Base-by-base conservation (phyloP, 1,139 yeast genomes). In the Debaryomyces fabryi region DNA sequence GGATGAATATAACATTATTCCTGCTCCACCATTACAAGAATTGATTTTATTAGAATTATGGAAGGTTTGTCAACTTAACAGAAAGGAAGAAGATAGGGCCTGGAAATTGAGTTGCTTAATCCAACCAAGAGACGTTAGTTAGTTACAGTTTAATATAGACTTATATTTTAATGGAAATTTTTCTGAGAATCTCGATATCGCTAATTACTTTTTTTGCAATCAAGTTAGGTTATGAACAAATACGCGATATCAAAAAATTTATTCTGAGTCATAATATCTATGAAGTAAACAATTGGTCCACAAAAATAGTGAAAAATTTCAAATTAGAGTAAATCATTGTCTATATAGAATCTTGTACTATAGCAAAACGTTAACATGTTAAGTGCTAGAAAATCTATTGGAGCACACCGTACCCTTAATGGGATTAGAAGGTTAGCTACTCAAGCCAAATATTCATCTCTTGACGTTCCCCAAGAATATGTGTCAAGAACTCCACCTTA, bases 401-500 rank as follows among this genome's bases (percentile, higher is more conserved):
- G 34, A 21, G 23, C 20, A 29, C 32, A 38, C 23, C 34, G 32
- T 42, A 15, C 45, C 39, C 12, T 33, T 27, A 34, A 42, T 15
- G 34, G 39, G 3, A 33, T 42, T 20, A 61, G 75, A 53, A 52
- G 54, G 21, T 62, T 72, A 45, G 78, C 78, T 37, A 72, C 78
- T 12, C 65, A 59, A 44, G 71, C 76, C 25, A 55, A 58, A 44
- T 52, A 57, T 20, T 29, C 50, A 3, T 39, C 45, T 36, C 58
- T 58, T 46, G 58, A 67, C 23, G 80, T 86, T 15, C 90, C 96
- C 3, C 62, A 71, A 29, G 88, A 84, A 46, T 84, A 68, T 63
- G 72, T 73, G 61, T 71, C 89, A 23, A 79, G 96, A 65, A 81
- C 91, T 29, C 98, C 98, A 6, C 97, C 97, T 15, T 93, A 92